A percentile compares a stretch with the other conserved stretches of the same genome.
Evolutionary conservation across 2,329 filamentous ascomycete species (phyloP).

Genomic region (Trichoderma arundinaceum): DNA sequence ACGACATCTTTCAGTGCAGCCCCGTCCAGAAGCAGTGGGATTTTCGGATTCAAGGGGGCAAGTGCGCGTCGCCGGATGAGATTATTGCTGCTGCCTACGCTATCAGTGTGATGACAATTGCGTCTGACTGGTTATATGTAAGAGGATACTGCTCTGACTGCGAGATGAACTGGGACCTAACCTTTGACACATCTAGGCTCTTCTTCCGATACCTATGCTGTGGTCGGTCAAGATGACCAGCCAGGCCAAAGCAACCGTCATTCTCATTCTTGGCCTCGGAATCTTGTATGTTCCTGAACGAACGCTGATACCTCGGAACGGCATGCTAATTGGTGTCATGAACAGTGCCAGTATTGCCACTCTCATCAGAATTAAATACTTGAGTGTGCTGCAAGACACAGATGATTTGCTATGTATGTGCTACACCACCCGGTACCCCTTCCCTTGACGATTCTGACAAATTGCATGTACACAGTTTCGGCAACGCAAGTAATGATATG

Average conservation of each 20-base stretch:
- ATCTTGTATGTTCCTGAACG: constrained; percentile 50
- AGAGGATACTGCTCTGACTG: constrained; percentile 32
- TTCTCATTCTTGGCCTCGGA: constrained; percentile 55
- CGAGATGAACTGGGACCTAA: neutral
- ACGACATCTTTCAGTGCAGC: constrained; percentile 58
- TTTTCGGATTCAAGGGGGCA: constrained; percentile 51
- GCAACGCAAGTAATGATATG: constrained; percentile 61
- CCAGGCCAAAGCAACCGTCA: constrained; percentile 59
- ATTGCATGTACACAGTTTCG: constrained; percentile 44
- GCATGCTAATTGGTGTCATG: constrained; percentile 30
- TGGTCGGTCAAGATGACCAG: constrained; percentile 60
- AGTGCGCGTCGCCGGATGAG: constrained; percentile 52
- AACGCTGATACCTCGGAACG: neutral
- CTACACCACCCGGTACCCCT: constrained; percentile 31
- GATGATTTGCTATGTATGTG: constrained; percentile 56
- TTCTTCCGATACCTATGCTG: constrained; percentile 60
- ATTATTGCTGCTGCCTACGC: constrained; percentile 58
- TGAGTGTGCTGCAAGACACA: constrained; percentile 52
- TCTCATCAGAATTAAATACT: constrained; percentile 56
- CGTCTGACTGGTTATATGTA: constrained; percentile 61
- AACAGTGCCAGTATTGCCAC: constrained; percentile 60
- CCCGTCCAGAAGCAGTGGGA: constrained; percentile 61
- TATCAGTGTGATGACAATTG: constrained; percentile 57
- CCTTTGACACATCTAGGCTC: constrained; percentile 43
- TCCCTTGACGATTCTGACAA: neutral